Evolutionary conservation across 2,329 filamentous ascomycete genomes (phyloP), one percentile per base, ranked within the genome.

Genomic region (Fusarium camptoceras): DNA sequence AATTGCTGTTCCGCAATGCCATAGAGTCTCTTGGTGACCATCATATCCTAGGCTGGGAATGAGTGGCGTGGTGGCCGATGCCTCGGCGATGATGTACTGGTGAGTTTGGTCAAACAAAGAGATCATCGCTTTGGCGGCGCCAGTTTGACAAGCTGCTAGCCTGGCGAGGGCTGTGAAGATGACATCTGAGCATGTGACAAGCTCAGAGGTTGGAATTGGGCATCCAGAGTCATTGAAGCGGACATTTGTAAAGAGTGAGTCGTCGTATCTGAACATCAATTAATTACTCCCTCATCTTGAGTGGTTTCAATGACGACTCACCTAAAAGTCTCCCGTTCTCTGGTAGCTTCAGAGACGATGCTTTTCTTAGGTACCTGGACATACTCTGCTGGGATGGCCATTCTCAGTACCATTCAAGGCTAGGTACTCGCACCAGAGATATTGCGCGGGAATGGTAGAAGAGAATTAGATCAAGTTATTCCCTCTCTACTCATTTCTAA

Each of bases 21-120:
- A 74, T 1, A 80, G 71, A 5, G 25, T 41, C 6, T 68, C 64
- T 0, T 55, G 20, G 8, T 59, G 28, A 15, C 58, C 66, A 2
- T 70, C 59, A 15, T 55, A 61, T 6, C 59, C 56, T 10, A 73
- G 47, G 3, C 34, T 64, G 1, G 76, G 68, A 14, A 70, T 54
- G 8, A 87, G 71, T 0, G 80, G 81, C 5, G 82, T 76, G 2
- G 76, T 78, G 2, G 78, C 78, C 2, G 84, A 85, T 8, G 85
- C 83, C 65, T 88, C 86, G 46, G 85, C 84, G n/a, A 88, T 75
- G 31, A 87, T 76, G 57, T 86, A 82, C 67, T 88, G 84, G 54
- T 81, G 74, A 18, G 78, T 77, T 3, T 76, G 77, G 66, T 86
- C 85, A 65, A 88, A 86, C 20, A 88, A 76, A 1, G 85, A 87